Evolutionary conservation across 2,329 filamentous ascomycete genomes (phyloP), one percentile per base, ranked within the genome.

Genomic region (Arthrinium puccinioides): DNA sequence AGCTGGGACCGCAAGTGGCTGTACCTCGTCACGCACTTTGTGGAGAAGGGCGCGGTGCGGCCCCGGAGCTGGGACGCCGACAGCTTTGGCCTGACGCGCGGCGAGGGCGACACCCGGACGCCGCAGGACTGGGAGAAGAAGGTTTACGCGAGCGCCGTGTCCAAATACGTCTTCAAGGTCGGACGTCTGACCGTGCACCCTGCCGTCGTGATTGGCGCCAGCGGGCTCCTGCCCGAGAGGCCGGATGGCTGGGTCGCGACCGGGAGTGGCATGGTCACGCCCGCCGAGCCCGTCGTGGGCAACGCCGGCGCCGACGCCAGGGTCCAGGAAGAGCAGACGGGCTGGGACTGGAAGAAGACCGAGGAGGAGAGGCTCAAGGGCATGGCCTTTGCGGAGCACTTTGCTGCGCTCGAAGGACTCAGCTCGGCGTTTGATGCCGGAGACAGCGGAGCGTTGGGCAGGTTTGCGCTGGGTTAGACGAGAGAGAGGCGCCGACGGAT

Each of bases 181-280:
- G 85, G 83, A 1, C 71, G 90, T 18, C 69, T 92, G 51, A 97
- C 90, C 0, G 77, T 97, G 4, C 79, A 89, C 46, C 89, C 92
- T 0, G 83, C 88, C 48, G 70, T 84, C 32, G 69, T 90, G 7
- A 68, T 97, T 19, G 69, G 75, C 29, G 74, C 81, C 24, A 82
- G 82, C 34, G 79, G 80, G 2, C 66, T 96, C 55, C 64, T 97
- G 35, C 92, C 92, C 0, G 64, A 73, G 40, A 72, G 80, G 32
- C 87, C 87, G 0, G 79, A 74, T 9, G 82, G 80, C 16, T 82
- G 78, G 78, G 62, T 63, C 6, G 67, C 67, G 13, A 63, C 64
- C 21, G 34, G 21, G 23, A 42, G 45, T 16, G 50, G 44, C 11
- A 42, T 43, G 38, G 48, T 45, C 7, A 42, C 46, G 14, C 38